These are phyloP conservation scores for Chiua virens DNA, from an alignment of 768 basidiomycete species.

Conservation along the genomic window DNA sequence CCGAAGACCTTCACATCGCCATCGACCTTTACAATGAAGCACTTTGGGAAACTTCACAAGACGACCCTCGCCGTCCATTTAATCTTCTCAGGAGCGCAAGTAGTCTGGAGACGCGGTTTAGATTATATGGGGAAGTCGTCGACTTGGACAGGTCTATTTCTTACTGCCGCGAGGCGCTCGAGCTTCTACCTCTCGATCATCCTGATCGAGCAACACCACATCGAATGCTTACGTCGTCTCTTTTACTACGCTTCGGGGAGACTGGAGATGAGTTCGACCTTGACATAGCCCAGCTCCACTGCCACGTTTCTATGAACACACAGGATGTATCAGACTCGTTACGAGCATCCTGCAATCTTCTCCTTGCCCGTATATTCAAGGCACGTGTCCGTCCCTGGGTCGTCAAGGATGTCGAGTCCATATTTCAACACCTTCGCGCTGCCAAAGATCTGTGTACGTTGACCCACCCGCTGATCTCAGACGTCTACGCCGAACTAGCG, in stretches of 20 bases:
- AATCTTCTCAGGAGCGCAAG: constrained; percentile 17
- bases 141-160: constrained; percentile 31
- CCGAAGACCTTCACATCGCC: constrained; percentile 24
- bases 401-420: constrained; percentile 22
- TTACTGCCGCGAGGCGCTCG: constrained; percentile 22
- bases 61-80: constrained; percentile 13
- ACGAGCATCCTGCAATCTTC: constrained; percentile 16
- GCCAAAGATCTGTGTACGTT: constrained; percentile 25
- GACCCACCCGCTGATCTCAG: constrained; percentile 17
- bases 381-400: constrained; percentile 26
- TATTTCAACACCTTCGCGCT: constrained; percentile 24
- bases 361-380: constrained; percentile 22
- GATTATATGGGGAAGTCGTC: constrained; percentile 10
- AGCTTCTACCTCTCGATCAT: constrained; percentile 15
- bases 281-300: constrained; percentile 23
- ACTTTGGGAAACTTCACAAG: constrained; percentile 15
- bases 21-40: constrained; percentile 29
- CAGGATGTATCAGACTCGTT: constrained; percentile 5
- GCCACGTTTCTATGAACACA: constrained; percentile 8
- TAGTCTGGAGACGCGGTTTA: constrained; percentile 15
- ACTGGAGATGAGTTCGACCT: constrained; percentile 28
- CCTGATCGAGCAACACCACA: constrained; percentile 14
- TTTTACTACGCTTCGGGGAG: constrained; percentile 25
- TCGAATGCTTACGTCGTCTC: constrained; percentile 19
- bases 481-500: constrained; percentile 25